These are phyloP conservation scores for Coemansia sp. DNA, from an alignment of 192 early-diverging fungal species.

Conservation along the genomic window DNA sequence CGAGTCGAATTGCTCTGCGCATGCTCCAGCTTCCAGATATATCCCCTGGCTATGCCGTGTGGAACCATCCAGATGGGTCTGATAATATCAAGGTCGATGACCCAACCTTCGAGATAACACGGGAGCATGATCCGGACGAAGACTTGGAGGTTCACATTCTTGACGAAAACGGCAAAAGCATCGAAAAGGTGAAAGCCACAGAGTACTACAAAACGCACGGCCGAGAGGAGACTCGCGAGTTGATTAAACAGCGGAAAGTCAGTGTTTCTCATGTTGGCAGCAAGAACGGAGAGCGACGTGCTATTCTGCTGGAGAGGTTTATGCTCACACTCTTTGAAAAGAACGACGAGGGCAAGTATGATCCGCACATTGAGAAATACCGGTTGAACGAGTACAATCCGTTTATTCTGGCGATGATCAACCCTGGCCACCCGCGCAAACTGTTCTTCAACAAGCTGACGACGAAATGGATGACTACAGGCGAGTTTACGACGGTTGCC, in stretches of 20 bases:
- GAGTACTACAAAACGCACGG: slow-evolving; percentile 52
- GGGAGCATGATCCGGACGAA: slow-evolving; percentile 30
- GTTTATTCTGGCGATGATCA: slow-evolving; percentile 46
- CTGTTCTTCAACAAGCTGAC: slow-evolving; percentile 48
- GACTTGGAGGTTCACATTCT: slow-evolving; percentile 30
- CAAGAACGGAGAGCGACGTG: slow-evolving; percentile 27
- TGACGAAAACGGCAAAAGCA: slow-evolving; percentile 31
- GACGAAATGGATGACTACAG: slow-evolving; percentile 47
- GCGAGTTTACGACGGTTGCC: slow-evolving; percentile 53
- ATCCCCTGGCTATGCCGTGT: slow-evolving; percentile 35
- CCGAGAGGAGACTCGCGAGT: slow-evolving; percentile 25
- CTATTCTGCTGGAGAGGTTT: slow-evolving; percentile 50
- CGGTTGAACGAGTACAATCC: slow-evolving; percentile 53
- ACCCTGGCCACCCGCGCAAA: slow-evolving; percentile 43
- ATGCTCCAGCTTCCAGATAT: slow-evolving; percentile 46
- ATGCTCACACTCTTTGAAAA: slow-evolving; percentile 55
- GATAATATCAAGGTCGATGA: slow-evolving; percentile 44
- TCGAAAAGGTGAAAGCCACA: slow-evolving; percentile 11
- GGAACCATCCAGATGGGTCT: slow-evolving; percentile 31
- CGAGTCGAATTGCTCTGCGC: slow-evolving; percentile 44
- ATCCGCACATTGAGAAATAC: slow-evolving; percentile 49
- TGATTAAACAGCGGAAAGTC: slow-evolving; percentile 21
- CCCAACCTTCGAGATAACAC: slow-evolving; percentile 37
- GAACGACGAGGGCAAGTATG: slow-evolving; percentile 37
- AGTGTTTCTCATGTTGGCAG: slow-evolving; percentile 26